Evolutionary conservation across 2,329 filamentous ascomycete genomes (phyloP).

Genomic region (Aspergillus oerlinghausenensis): DNA sequence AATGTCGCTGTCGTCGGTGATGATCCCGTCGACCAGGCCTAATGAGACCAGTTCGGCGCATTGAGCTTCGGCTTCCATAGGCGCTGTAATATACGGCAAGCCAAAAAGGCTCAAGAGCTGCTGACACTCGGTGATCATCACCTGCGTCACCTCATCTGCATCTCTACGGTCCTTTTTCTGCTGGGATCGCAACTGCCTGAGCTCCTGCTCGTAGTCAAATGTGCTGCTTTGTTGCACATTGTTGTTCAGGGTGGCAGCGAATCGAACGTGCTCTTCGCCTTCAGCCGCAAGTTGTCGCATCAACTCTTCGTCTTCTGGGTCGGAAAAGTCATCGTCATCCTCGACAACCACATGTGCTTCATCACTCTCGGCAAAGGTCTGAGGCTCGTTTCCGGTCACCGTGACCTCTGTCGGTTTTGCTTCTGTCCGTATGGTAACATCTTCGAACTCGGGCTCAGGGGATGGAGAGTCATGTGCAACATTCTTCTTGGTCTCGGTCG

Average conservation of each 20-base stretch:
- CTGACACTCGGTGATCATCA: conserved; percentile 95
- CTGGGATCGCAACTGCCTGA: conserved; percentile 82
- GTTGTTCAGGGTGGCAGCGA: conserved; percentile 80
- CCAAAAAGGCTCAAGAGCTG: conserved; percentile 85
- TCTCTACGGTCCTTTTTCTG: conserved; percentile 95
- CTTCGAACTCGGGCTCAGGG: conserved; percentile 33
- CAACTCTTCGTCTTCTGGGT: conserved; percentile 88
- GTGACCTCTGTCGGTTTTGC: conserved; percentile 18
- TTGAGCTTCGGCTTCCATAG: conserved; percentile 98
- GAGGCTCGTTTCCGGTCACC: conserved; percentile 23
- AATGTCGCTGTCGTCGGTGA: conserved; percentile 94
- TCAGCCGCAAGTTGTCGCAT: conserved; percentile 81
- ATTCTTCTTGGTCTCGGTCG: conserved; percentile 4
- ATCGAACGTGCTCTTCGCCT: conserved; percentile 88
- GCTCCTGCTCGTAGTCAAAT: conserved; percentile 78
- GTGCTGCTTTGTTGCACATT: conserved; percentile 65
- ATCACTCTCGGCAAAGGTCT: conserved; percentile 5
- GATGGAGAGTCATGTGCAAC: conserved; percentile 38
- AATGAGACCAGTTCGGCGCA: conserved; percentile 85
- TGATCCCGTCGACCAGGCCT: conserved; percentile 91
- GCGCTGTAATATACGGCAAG: conserved; percentile 91
- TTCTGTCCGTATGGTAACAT: conserved; percentile 17
- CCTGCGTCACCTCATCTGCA: conserved; percentile 91
- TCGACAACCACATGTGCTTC: conserved; percentile 28
- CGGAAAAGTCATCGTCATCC: conserved; percentile 65